These are phyloP conservation scores for Pichia occidentalis DNA, from an alignment of 805 yeast species.

Conservation along the genomic window DNA sequence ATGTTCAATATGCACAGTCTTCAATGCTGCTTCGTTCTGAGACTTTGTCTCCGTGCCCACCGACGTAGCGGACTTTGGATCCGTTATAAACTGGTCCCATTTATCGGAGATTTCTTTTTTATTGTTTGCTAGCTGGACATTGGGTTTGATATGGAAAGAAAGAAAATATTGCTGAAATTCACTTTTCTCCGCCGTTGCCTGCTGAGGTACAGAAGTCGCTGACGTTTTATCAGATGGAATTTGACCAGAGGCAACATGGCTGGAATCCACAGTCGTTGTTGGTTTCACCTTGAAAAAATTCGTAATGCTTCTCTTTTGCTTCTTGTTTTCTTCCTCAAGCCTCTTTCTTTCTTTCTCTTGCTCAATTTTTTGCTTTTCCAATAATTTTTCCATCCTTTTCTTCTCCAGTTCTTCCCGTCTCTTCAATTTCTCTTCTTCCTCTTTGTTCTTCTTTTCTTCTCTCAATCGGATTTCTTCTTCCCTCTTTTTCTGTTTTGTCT, in stretches of 20 bases:
- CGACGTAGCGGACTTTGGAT: neutral
- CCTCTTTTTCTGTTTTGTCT: constrained; percentile 23
- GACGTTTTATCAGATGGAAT: neutral
- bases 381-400: constrained; percentile 17
- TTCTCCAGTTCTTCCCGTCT: constrained; percentile 29
- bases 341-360: constrained; percentile 20
- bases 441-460: constrained; percentile 25
- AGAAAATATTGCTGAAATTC: constrained; percentile 25
- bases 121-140: constrained; percentile 15
- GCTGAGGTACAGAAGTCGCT: too few relatives aligned
- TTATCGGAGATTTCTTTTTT: neutral
- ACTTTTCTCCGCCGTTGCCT: neutral
- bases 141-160: constrained; percentile 26
- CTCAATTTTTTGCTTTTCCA: constrained; percentile 19
- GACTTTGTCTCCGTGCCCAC: too few relatives aligned
- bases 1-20: neutral
- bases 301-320: constrained; percentile 26
- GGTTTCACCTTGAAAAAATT: constrained; percentile 29
- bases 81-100: constrained; percentile 12
- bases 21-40: neutral
- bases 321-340: constrained; percentile 21
- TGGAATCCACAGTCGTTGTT: constrained; percentile 5
- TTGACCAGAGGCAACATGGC: neutral
- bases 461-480: constrained; percentile 24
- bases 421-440: constrained; percentile 22